Evolutionary conservation across 1,284 basidiomycete genomes (phyloP), one percentile per base, ranked within the genome.

Genomic region (Trametes pubescens): DNA sequence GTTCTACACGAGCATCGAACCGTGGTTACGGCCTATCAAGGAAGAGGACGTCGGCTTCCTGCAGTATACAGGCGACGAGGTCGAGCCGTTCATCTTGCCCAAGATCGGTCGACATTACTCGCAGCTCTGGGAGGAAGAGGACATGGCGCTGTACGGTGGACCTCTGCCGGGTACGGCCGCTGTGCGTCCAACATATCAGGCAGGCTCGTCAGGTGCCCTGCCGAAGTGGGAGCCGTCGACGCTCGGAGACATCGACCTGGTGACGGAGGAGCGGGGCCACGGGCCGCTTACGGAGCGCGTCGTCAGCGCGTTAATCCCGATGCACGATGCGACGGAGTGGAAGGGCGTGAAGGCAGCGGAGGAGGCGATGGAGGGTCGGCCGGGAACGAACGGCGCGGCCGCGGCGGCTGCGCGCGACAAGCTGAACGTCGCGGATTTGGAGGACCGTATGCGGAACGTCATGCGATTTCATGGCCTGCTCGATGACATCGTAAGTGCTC

Each of bases 1-100:
- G 1, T 97, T 96, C 74, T 94, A 94, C 77, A 81, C 89, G 37
- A 91, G 88, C 72, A 85, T 96, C 51, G 95, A 97, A 73, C 91
- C 93, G 16, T 98, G 92, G 82, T 81, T 95, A 70, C 88, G 95
- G 48, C 86, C 86, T 44, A 87, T 96, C 58, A 90, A 91, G 63
- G 95, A 97, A 77, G 95, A 96, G 76, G 95, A 97, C 73, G 79
- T 97, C 35, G 95, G 95, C 6, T 94, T 94, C 77, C 82, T 98
- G 64, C 91, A 93, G 67, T 92, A 92, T 73, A 89, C 89, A n/a
- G 90, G 85, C 21, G 96, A 98, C 72, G 94, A 97, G 64, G 82
- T 92, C 7, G 92, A 95, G 64, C 90, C 93, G 0, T 97, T 89
- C 72, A 80, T 94, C 47, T 87, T 97, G 78, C 96, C 96, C 8